Evolutionary conservation across 2,329 filamentous ascomycete species (phyloP).

Genomic region (Ceratocystiopsis sp.): DNA sequence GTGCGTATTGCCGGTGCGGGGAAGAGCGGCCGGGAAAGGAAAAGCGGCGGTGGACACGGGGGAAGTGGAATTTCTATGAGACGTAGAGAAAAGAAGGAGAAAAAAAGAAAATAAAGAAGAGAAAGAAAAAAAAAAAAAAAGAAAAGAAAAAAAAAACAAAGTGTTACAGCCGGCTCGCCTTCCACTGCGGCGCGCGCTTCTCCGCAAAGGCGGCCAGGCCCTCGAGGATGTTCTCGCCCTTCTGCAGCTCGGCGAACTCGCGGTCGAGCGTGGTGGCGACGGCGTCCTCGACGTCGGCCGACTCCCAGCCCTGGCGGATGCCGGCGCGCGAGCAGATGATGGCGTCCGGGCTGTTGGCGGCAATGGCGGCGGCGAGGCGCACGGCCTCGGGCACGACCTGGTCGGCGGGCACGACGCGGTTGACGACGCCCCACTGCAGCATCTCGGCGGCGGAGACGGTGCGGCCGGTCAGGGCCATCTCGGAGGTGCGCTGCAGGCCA

Average conservation of each 20-base stretch:
- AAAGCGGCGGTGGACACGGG: too few species aligned
- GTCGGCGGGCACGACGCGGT: slow-evolving; percentile 35
- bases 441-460: slow-evolving; percentile 42
- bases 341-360: slow-evolving; percentile 54
- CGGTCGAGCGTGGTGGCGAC: slow-evolving; percentile 9
- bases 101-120: not conserved
- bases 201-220: slow-evolving; percentile 14
- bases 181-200: slow-evolving; percentile 13
- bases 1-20: too few species aligned
- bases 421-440: slow-evolving; percentile 49
- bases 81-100: not conserved
- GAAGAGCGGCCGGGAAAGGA: too few species aligned
- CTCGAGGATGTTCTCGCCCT: slow-evolving; percentile 17
- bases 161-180: slow-evolving; percentile 13
- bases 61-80: not conserved
- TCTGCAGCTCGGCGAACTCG: slow-evolving; percentile 14
- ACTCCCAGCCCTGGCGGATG: slow-evolving; percentile 56
- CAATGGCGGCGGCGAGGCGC: slow-evolving; percentile 41
- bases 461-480: slow-evolving; percentile 54
- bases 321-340: slow-evolving; percentile 56
- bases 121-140: not conserved
- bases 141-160: not conserved
- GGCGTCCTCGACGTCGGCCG: slow-evolving; percentile 12
- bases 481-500: slow-evolving; percentile 52
- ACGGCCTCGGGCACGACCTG: slow-evolving; percentile 40